These are phyloP conservation scores for Phytophthora tentaculata DNA, from an alignment of 352 stramenopile species.

Conservation along the genomic window DNA sequence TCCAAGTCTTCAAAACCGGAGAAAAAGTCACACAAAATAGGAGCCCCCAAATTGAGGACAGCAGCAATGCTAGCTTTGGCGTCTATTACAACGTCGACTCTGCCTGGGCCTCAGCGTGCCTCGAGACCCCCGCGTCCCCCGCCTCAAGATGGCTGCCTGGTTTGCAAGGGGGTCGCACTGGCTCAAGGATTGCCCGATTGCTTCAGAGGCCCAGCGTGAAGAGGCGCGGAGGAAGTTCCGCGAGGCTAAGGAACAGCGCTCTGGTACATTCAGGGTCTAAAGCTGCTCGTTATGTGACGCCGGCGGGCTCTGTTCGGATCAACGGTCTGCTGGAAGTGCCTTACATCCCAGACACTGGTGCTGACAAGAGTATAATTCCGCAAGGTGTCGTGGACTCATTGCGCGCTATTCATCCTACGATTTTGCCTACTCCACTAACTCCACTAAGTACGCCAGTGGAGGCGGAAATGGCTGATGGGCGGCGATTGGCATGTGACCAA, in stretches of 20 bases:
- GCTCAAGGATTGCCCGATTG: too few species aligned
- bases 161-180: too few species aligned
- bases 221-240: not conserved
- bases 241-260: not conserved
- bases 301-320: not conserved
- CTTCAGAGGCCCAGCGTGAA: too few species aligned
- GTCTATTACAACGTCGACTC: too few species aligned
- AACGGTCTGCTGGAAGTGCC: slow-evolving; percentile 7
- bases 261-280: not conserved
- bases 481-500: not conserved
- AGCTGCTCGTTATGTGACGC: not conserved
- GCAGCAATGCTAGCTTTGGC: too few species aligned
- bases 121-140: too few species aligned
- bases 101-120: too few species aligned
- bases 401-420: not conserved
- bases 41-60: too few species aligned
- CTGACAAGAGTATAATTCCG: slow-evolving; percentile 5
- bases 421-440: not conserved
- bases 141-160: too few species aligned
- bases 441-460: slow-evolving; percentile 6
- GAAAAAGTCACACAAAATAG: too few species aligned
- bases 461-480: slow-evolving; percentile 11
- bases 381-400: slow-evolving; percentile 1
- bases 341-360: not conserved
- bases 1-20: too few species aligned